These are phyloP conservation scores for Ganoderma lucidum DNA, from an alignment of 1,284 basidiomycete species.

Conservation along the genomic window DNA sequence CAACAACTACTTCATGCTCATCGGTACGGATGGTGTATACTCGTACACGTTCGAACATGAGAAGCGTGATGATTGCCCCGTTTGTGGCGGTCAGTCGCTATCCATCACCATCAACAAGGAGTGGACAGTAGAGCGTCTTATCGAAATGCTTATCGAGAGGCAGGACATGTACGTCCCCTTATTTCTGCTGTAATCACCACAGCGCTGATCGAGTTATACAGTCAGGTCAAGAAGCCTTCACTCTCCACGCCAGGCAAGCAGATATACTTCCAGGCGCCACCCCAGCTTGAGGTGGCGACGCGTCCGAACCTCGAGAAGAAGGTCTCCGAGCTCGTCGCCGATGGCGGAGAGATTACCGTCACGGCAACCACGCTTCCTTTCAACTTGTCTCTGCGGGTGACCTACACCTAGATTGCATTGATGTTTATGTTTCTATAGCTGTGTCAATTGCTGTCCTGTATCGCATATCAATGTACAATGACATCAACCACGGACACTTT, in stretches of 20 bases:
- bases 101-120: slow-evolving; percentile 74
- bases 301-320: slow-evolving; percentile 89
- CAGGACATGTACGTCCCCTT: slow-evolving; percentile 81
- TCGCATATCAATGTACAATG: slow-evolving; percentile 14
- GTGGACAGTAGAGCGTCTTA: slow-evolving; percentile 83
- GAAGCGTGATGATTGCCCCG: slow-evolving; percentile 92
- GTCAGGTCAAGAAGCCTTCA: slow-evolving; percentile 94
- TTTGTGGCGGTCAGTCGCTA: slow-evolving; percentile 92
- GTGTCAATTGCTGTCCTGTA: slow-evolving; percentile 5
- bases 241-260: slow-evolving; percentile 73
- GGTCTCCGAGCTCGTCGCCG: slow-evolving; percentile 80
- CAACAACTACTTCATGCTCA: slow-evolving; percentile 98
- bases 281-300: slow-evolving; percentile 88
- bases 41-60: slow-evolving; percentile 98
- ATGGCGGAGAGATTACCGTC: slow-evolving; percentile 84
- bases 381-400: slow-evolving; percentile 77
- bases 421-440: slow-evolving; percentile 11
- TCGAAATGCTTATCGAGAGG: slow-evolving; percentile 85
- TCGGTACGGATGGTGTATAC: slow-evolving; percentile 96
- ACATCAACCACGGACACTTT: neutral
- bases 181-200: neutral
- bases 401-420: slow-evolving; percentile 52
- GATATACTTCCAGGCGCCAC: slow-evolving; percentile 93
- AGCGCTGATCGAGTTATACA: slow-evolving; percentile 42
- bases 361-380: slow-evolving; percentile 92